phyloP scores from a whole-genome alignment of 208 protist genomes.

The Trypanosoma conorhini region DNA sequence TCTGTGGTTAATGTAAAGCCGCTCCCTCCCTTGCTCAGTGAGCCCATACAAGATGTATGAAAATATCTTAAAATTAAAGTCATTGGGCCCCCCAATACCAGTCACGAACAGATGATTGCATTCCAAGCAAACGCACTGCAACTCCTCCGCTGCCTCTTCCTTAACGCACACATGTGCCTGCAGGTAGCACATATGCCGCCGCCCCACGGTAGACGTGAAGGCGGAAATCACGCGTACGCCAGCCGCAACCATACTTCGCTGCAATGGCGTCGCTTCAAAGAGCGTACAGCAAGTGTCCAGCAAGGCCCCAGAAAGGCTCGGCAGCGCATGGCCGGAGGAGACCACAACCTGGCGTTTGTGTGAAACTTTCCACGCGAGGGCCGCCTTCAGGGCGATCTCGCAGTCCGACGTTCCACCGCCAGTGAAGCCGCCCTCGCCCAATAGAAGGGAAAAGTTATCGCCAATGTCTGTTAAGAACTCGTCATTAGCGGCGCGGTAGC shows the following conservation, averaged over 20 bases:
- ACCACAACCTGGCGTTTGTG: constrained; percentile 14
- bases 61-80: constrained; percentile 35
- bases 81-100: constrained; percentile 12
- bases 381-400: constrained; percentile 16
- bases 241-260: constrained; percentile 7
- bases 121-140: constrained; percentile 8
- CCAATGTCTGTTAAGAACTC: constrained; percentile 13
- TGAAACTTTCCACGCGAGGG: constrained; percentile 16
- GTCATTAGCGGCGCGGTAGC: constrained; percentile 17
- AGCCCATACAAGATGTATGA: constrained; percentile 31
- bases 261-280: constrained; percentile 3
- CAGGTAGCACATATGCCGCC: constrained; percentile 14
- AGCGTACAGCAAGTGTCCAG: not conserved
- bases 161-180: constrained; percentile 10
- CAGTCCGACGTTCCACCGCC: constrained; percentile 4
- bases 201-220: constrained; percentile 23
- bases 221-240: constrained; percentile 17
- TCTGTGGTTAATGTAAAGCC: constrained; percentile 26
- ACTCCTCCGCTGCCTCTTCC: not conserved
- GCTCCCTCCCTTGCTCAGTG: constrained; percentile 25
- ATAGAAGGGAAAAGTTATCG: constrained; percentile 24
- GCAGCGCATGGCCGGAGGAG: constrained; percentile 8
- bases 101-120: constrained; percentile 20
- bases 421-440: constrained; percentile 14
- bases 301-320: constrained; percentile 2